These are phyloP conservation scores for Pseudopyrenochaeta lycopersici DNA, from an alignment of 2,329 filamentous ascomycete species.

Conservation along the genomic window DNA sequence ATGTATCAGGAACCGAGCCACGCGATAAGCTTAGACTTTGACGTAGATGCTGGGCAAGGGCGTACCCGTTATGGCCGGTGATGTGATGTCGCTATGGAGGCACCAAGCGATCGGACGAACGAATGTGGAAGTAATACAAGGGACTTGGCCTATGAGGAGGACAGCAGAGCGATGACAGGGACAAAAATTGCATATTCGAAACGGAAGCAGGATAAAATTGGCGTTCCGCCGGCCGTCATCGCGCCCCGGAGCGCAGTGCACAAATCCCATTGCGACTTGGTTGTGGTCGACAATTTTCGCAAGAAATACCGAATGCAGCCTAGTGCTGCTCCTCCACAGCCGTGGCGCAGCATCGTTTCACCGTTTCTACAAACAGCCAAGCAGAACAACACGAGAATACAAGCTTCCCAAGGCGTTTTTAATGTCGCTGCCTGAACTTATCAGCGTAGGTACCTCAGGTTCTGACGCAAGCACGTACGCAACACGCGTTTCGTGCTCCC, in stretches of 20 bases:
- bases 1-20: constrained; percentile 15
- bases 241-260: constrained; percentile 15
- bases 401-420: not conserved
- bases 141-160: constrained; percentile 18
- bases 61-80: constrained; percentile 1
- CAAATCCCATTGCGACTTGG: constrained; percentile 12
- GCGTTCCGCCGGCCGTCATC: constrained; percentile 16
- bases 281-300: constrained; percentile 24
- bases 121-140: constrained; percentile 6
- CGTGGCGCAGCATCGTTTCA: constrained; percentile 15
- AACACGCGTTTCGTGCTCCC: constrained; percentile 8
- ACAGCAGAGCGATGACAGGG: constrained; percentile 13
- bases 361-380: constrained; percentile 6
- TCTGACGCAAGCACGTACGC: constrained; percentile 29
- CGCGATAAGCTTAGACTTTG: constrained; percentile 12
- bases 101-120: constrained; percentile 21
- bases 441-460: constrained; percentile 17
- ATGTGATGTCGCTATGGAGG: constrained; percentile 16
- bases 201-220: constrained; percentile 10
- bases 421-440: constrained; percentile 17
- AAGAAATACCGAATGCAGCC: constrained; percentile 27
- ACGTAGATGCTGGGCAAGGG: constrained; percentile 8
- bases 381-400: not conserved
- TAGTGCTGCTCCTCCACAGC: constrained; percentile 5
- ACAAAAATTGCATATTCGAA: constrained; percentile 16